Base-by-base conservation (phyloP, 75 land plant species). In the Pinus tabuliformis region DNA sequence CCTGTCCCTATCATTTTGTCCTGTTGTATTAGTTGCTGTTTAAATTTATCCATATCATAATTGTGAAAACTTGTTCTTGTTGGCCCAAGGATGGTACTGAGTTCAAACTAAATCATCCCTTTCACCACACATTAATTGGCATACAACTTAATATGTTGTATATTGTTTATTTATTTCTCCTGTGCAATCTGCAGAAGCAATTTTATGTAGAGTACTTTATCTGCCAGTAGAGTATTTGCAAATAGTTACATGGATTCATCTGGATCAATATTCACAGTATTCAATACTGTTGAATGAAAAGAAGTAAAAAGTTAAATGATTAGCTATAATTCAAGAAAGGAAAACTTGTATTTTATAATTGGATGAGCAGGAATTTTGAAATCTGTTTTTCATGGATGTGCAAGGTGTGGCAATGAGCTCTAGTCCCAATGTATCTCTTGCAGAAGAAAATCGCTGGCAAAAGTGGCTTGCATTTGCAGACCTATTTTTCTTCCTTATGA, bases 381-480 rank as follows among this genome's bases (percentile, higher is more conserved):
- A 37, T 18, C 18, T 65, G 15, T 68, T 39, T 68, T 20, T 68
- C 3, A 42, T 68, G 54, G 11, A 42, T 42, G 36, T 68, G 72
- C 72, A 52, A 73, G 74, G 74, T 56, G 18, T 28, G 26, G 36
- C 58, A 21, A 6, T 72, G 24, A 72, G 73, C 73, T 72, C 73
- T n/a, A 72, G 57, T 49, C 56, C 58, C 58, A 54, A 78, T 71
- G 37, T 59, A n/a, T 33, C 86, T 49, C 59, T 74, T 80, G 83
- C 89, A 84, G 99, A 92, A 26, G 73, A 77, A 75, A 86, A 83
- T 56, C 86, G 95, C 77, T 97, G 99, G 99, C 95, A 88, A 62
- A 95, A 97, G 78, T 97, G 99, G 99, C 91, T 92, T 73, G 78
- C 81, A 72, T 95, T 95, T 83, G 86, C 95, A 36, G 99, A 97